Evolutionary conservation across 192 early-diverging fungal species (phyloP).

Genomic region (Coemansia sp.): DNA sequence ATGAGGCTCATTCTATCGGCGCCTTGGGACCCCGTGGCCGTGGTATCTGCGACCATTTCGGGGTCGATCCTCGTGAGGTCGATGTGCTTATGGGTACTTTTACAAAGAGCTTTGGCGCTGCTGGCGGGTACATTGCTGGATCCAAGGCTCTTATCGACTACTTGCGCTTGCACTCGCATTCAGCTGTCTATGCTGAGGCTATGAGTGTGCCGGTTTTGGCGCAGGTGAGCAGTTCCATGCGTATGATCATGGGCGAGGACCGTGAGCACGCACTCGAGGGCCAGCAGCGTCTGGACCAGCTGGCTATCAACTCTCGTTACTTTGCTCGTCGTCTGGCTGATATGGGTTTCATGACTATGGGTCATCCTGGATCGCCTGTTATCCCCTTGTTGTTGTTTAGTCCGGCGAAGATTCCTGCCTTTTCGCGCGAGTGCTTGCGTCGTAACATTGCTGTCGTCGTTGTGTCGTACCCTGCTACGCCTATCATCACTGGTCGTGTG

Average conservation of each 20-base stretch:
- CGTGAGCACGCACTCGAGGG: slow-evolving; percentile 78
- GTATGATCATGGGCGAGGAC: slow-evolving; percentile 92
- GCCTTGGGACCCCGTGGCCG: slow-evolving; percentile 92
- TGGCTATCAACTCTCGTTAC: slow-evolving; percentile 88
- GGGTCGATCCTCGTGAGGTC: slow-evolving; percentile 83
- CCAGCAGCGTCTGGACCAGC: slow-evolving; percentile 77
- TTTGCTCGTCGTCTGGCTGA: slow-evolving; percentile 78
- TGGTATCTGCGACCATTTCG: slow-evolving; percentile 96
- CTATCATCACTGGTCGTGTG: slow-evolving; percentile 93
- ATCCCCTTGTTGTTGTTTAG: slow-evolving; percentile 90
- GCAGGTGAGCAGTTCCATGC: slow-evolving; percentile 88
- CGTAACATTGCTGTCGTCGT: slow-evolving; percentile 95
- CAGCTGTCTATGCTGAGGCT: slow-evolving; percentile 88
- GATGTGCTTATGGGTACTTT: slow-evolving; percentile 98
- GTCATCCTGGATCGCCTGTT: slow-evolving; percentile 84
- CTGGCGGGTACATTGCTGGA: slow-evolving; percentile 93
- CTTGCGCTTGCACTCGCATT: slow-evolving; percentile 76
- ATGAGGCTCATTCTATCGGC: slow-evolving; percentile 97
- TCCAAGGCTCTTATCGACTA: slow-evolving; percentile 76
- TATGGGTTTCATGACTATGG: slow-evolving; percentile 95
- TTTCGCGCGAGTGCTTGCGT: slow-evolving; percentile 88
- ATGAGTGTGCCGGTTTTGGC: slow-evolving; percentile 84
- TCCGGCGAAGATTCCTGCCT: slow-evolving; percentile 96
- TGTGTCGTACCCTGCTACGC: slow-evolving; percentile 96
- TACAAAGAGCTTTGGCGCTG: slow-evolving; percentile 97